Base-by-base conservation (phyloP, 2,329 filamentous ascomycete species). In the Exophiala xenobiotica region DNA sequence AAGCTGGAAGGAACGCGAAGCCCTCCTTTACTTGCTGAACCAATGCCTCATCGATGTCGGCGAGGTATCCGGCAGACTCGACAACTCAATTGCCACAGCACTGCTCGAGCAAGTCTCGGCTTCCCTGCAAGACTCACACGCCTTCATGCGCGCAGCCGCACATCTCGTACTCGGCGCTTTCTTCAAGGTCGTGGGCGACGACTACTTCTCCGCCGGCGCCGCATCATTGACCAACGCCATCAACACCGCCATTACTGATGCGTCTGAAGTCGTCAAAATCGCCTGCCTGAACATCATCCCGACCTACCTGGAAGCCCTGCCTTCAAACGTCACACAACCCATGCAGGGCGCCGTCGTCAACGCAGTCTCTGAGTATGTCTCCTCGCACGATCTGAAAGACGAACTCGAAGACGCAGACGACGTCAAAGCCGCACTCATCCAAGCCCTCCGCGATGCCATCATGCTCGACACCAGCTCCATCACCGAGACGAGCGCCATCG, bases 341-440 rank as follows among this genome's bases (percentile, higher is more conserved):
- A 75, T 75, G 39, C 90, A 96, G 66, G 63, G 73, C 1, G 70
- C 77, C 4, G 79, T 86, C 42, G 77, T 87, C 54, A 70, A 73
- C 1, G 76, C 82, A 18, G 76, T 89, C 33, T 80, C 80, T 1
- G 77, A 86, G 27, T 99, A 91, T 70, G 79, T 97, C 60, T 80
- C 85, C 38, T 75, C 80, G 12, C 90, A 92, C 66, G 90, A 96
- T 63, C 77, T 93, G 42, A 82, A 81, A 46, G 60, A 61, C 35
- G 91, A 96, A 14, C 79, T 95, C 41, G 84, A 87, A 48, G 91
- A 96, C 57, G 88, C 88, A 8, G 92, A 97, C 61, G 93, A 99
- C 68, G 80, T 97, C 48, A 83, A 96, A 60, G 88, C 95, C 11
- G 92, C 91, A 0, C 76, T 99, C 24, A 87, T 92, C 4, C 90